These are phyloP conservation scores for Scedosporium apiospermum DNA, from an alignment of 2,329 filamentous ascomycete species.

Conservation along the genomic window DNA sequence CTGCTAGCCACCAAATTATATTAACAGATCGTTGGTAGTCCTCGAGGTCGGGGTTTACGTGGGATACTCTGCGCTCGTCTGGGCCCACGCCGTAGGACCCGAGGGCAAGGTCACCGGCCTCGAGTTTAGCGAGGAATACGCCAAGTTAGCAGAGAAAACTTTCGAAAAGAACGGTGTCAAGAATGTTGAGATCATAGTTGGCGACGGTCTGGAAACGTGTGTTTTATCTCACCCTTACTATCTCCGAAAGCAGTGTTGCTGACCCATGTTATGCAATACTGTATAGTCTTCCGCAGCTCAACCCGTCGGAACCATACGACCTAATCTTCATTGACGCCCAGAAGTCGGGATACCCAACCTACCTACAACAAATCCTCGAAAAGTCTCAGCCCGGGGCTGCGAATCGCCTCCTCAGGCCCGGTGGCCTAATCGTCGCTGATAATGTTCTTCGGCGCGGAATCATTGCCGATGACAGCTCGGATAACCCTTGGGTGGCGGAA, in stretches of 20 bases:
- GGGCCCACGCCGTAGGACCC: constrained; percentile 35
- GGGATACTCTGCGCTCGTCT: constrained; percentile 38
- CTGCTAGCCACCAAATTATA: not conserved
- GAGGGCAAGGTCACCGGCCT: constrained; percentile 32
- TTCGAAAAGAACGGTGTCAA: constrained; percentile 27
- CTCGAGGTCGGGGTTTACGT: constrained; percentile 40
- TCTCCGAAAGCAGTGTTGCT: not conserved
- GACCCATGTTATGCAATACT: not conserved
- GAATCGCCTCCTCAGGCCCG: constrained; percentile 33
- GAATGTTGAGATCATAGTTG: constrained; percentile 37
- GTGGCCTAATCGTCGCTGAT: constrained; percentile 43
- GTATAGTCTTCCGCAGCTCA: constrained; percentile 20
- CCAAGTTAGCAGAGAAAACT: constrained; percentile 26
- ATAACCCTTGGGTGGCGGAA: constrained; percentile 20
- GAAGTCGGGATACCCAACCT: constrained; percentile 40
- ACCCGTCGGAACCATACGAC: constrained; percentile 35
- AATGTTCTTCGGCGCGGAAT: constrained; percentile 41
- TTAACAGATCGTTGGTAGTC: constrained; percentile 18
- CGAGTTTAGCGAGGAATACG: constrained; percentile 35
- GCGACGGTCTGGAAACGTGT: constrained; percentile 36
- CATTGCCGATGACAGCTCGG: constrained; percentile 30
- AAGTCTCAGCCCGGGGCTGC: constrained; percentile 26
- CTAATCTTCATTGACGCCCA: constrained; percentile 46
- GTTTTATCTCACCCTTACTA: constrained; percentile 11
- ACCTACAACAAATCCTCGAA: constrained; percentile 34